Percentiles rank a stretch among this genome's conserved stretches.
Evolutionary conservation across 371 early-diverging fungal genomes (phyloP).

Genomic region (Apophysomyces elegans): DNA sequence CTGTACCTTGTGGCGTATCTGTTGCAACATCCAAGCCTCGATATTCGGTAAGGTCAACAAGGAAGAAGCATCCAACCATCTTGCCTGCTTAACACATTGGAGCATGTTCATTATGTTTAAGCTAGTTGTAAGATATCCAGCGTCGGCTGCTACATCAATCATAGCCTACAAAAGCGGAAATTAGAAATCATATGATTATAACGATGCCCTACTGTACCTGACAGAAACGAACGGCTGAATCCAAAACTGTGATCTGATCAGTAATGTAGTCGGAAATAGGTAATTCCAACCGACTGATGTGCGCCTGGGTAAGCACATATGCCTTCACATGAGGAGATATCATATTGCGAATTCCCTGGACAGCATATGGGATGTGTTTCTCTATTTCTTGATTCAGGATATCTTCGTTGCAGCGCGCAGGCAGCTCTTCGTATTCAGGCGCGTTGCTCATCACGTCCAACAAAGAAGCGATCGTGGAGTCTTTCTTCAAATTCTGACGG

Average conservation of each 20-base stretch:
- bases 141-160: slow-evolving; percentile 84
- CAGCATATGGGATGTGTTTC: slow-evolving; percentile 59
- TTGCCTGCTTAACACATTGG: slow-evolving; percentile 91
- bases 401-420: slow-evolving; percentile 94
- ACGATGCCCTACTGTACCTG: slow-evolving; percentile 40
- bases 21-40: slow-evolving; percentile 46
- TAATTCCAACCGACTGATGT: slow-evolving; percentile 69
- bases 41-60: slow-evolving; percentile 74
- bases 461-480: slow-evolving; percentile 61
- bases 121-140: slow-evolving; percentile 65
- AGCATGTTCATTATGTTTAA: slow-evolving; percentile 76
- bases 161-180: slow-evolving; percentile 70
- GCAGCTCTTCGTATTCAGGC: slow-evolving; percentile 87
- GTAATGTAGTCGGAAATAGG: slow-evolving; percentile 91
- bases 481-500: slow-evolving; percentile 47
- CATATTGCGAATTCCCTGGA: slow-evolving; percentile 57
- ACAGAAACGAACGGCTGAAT: slow-evolving; percentile 88
- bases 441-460: slow-evolving; percentile 78
- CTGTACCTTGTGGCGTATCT: slow-evolving; percentile 40
- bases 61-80: slow-evolving; percentile 77
- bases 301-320: slow-evolving; percentile 86
- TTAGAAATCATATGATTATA: neutral
- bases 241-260: slow-evolving; percentile 91
- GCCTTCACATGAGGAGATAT: slow-evolving; percentile 90
- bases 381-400: slow-evolving; percentile 78